Percentiles rank a stretch among this genome's conserved stretches.
These are phyloP conservation scores for Xanthoconium stramineum DNA, from an alignment of 768 basidiomycete species.

Conservation along the genomic window DNA sequence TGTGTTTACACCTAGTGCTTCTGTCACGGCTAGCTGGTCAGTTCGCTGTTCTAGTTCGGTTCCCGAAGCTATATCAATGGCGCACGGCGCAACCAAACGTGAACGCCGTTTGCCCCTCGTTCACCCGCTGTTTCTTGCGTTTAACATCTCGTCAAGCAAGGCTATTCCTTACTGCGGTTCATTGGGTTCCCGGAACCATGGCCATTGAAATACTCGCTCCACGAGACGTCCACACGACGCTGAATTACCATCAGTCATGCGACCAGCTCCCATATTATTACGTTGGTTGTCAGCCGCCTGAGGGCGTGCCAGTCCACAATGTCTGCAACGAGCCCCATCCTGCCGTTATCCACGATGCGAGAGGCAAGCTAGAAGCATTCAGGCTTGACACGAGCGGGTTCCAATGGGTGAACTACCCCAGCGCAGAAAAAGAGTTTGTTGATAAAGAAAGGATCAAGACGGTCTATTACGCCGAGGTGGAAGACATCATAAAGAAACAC, in stretches of 20 bases:
- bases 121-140: no score
- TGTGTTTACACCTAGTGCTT: no score
- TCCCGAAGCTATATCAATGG: neutral
- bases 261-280: neutral
- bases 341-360: neutral
- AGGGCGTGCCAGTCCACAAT: neutral
- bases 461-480: neutral
- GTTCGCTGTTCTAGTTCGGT: neutral
- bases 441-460: neutral
- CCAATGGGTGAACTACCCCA: neutral
- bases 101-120: no score
- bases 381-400: neutral
- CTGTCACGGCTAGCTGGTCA: no score
- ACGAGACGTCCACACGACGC: neutral
- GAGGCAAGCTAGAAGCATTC: neutral
- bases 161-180: no score
- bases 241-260: neutral
- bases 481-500: neutral
- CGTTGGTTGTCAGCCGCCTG: neutral
- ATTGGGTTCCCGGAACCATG: neutral
- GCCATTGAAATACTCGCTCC: neutral
- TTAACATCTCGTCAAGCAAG: no score
- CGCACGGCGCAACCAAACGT: neutral
- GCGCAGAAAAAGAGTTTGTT: neutral
- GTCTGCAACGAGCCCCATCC: neutral